Conservation (phyloP, 352 stramenopile genomes). For the Phytophthora syringae region DNA sequence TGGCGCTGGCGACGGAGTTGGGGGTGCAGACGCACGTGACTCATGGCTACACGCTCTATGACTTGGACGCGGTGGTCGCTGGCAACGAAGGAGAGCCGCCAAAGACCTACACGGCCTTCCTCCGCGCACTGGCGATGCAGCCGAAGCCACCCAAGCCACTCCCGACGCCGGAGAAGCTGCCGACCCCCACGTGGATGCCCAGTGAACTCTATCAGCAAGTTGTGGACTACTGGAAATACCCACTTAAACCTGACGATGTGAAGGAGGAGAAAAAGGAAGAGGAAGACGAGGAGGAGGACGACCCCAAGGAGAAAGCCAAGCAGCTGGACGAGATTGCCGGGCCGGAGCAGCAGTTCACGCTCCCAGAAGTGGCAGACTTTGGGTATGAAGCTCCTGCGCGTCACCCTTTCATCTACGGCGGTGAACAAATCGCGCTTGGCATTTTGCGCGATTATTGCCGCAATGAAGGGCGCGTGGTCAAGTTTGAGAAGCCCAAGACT, state of each 20-base stretch:
- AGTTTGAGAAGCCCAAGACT: conserved; percentile 98
- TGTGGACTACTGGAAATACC: conserved; percentile 55
- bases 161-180: conserved; percentile 51
- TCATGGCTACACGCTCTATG: conserved; percentile 72
- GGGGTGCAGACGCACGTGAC: conserved; percentile 81
- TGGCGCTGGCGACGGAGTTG: conserved; percentile 47
- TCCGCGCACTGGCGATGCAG: conserved; percentile 60
- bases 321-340: conserved; percentile 57
- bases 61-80: conserved; percentile 70
- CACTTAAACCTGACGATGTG: conserved; percentile 28
- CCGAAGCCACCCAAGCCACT: conserved; percentile 57
- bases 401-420: conserved; percentile 81
- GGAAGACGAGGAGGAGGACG: conserved; percentile 25
- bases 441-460: conserved; percentile 77
- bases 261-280: conserved; percentile 27
- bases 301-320: conserved; percentile 23
- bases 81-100: conserved; percentile 58
- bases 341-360: conserved; percentile 65
- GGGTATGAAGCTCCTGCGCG: conserved; percentile 53
- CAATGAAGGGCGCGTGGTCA: conserved; percentile 87
- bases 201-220: conserved; percentile 72
- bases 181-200: conserved; percentile 41
- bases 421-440: conserved; percentile 67
- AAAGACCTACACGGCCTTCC: conserved; percentile 83
- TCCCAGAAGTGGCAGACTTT: conserved; percentile 74